Evolutionary conservation across 2,329 filamentous ascomycete genomes (phyloP).

Genomic region (Phialophora chinensis): DNA sequence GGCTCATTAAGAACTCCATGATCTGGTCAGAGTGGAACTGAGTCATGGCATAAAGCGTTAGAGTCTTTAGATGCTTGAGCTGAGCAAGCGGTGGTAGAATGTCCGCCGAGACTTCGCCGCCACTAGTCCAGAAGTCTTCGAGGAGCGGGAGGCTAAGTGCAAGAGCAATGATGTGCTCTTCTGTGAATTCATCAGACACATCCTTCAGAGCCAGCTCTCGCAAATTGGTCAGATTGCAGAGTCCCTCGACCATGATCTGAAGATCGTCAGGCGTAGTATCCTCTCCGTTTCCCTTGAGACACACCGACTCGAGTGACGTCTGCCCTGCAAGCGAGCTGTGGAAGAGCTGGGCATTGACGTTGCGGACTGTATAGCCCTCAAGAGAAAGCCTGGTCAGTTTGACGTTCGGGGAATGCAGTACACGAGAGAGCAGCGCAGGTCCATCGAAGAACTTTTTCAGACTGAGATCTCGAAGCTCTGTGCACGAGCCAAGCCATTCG

Average conservation of each 20-base stretch:
- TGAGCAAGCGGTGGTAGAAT: slow-evolving; percentile 42
- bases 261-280: slow-evolving; percentile 39
- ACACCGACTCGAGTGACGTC: slow-evolving; percentile 41
- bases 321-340: slow-evolving; percentile 43
- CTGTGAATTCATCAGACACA: slow-evolving; percentile 45
- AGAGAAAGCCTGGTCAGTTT: slow-evolving; percentile 43
- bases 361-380: slow-evolving; percentile 40
- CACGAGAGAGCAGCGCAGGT: slow-evolving; percentile 46
- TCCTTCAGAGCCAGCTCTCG: slow-evolving; percentile 45
- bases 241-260: slow-evolving; percentile 42
- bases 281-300: slow-evolving; percentile 44
- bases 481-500: slow-evolving; percentile 63
- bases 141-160: slow-evolving; percentile 43
- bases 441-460: slow-evolving; percentile 60
- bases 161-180: slow-evolving; percentile 42
- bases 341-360: slow-evolving; percentile 38
- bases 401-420: slow-evolving; percentile 41
- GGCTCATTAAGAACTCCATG: slow-evolving; percentile 42
- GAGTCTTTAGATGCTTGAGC: slow-evolving; percentile 40
- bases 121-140: slow-evolving; percentile 45
- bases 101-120: slow-evolving; percentile 42
- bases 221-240: slow-evolving; percentile 42
- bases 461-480: slow-evolving; percentile 56
- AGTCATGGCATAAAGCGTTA: slow-evolving; percentile 44
- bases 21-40: slow-evolving; percentile 44